Evolutionary conservation across 768 basidiomycete species (phyloP).

Genomic region (Leccinum subtestaceum): DNA sequence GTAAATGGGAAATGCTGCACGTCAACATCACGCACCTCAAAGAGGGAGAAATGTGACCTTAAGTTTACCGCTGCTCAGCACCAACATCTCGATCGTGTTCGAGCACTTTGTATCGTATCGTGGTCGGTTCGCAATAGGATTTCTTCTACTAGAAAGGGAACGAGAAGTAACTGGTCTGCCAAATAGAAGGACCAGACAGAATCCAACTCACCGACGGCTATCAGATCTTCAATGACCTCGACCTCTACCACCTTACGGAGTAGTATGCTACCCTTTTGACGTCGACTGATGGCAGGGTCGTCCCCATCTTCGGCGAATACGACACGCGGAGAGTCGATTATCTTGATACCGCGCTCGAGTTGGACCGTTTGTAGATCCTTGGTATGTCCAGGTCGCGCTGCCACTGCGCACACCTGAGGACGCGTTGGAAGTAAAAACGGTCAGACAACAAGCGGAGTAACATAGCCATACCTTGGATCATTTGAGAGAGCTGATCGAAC

Average conservation of each 20-base stretch:
- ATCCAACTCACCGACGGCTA: slow-evolving; percentile 68
- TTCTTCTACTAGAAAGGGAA: slow-evolving; percentile 65
- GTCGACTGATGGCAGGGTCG: slow-evolving; percentile 44
- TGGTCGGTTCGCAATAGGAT: slow-evolving; percentile 72
- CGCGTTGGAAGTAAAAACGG: too few species aligned
- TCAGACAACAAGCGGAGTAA: too few species aligned
- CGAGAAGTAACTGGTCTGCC: too few species aligned
- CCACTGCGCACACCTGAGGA: too few species aligned
- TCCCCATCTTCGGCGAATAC: slow-evolving; percentile 83
- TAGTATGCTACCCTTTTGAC: slow-evolving; percentile 56
- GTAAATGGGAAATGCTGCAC: neutral
- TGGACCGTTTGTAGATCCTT: too few species aligned
- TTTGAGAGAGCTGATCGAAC: slow-evolving; percentile 57
- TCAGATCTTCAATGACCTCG: slow-evolving; percentile 88
- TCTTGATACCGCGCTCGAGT: slow-evolving; percentile 80
- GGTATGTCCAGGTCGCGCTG: too few species aligned
- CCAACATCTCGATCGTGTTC: slow-evolving; percentile 77
- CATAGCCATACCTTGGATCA: too few species aligned
- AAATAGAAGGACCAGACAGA: neutral
- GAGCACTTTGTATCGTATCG: slow-evolving; percentile 68
- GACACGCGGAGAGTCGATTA: slow-evolving; percentile 95
- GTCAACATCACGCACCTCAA: neutral
- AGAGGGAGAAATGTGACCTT: slow-evolving; percentile 49
- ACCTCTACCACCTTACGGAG: slow-evolving; percentile 87
- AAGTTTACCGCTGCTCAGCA: slow-evolving; percentile 77